Evolutionary conservation across 2,329 filamentous ascomycete species (phyloP), one percentile per base, ranked within the genome.

Genomic region (Cadophora gregata): DNA sequence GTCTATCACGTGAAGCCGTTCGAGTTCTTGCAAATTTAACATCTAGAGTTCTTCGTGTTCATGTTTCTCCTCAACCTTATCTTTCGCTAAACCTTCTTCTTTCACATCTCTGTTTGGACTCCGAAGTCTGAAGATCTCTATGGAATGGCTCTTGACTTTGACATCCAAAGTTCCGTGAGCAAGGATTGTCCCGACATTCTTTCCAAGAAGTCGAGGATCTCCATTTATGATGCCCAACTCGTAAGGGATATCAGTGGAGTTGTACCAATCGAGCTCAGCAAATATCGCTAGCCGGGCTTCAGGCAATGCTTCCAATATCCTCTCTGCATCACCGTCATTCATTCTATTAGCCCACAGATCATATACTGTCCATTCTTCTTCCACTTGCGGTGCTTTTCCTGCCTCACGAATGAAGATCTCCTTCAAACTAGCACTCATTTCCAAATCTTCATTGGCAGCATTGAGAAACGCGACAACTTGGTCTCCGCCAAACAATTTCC

Each of bases 271-370:
- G 36, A 63, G 27, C 25, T 61, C 61, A 31, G 50, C 10, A 68
- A 68, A 38, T 61, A 64, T 31, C 47, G 47, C 25, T 27, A 8
- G 12, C 19, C 33, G 25, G 38, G 36, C 6, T 19, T 62, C 29
- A 45, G 16, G 36, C 19, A 51, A 75, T 0, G 80, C 80, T 62
- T 81, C 78, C 8, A 85, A 74, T 33, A 85, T 76, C 1, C 76
- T 73, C 36, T 75, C 74, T 0, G 83, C 82, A 60, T 79, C 78
- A 2, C 74, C 76, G 27, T 80, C 76, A 24, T 73, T 76, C 82
- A 86, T 84, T 50, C 84, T 77, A 67, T 81, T 80, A 3, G 79
- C 83, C 84, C 84, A 86, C 1, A 86, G 76, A 70, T 86, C 83
- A 70, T 81, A 82, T 6, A 86, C 75, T 65, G 85, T 82, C 82